phyloP scores from a whole-genome alignment of 345 rosid species.

The Arabidopsis thaliana region TAIR10.1 NC_003075.7:16207501-16208000 shows the following conservation, averaged over 20 bases:
- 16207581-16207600: background rate
- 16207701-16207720: background rate
- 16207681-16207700: background rate
- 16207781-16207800: constrained; percentile 25
- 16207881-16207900: constrained; percentile 32
- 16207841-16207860: constrained; percentile 46
- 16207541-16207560: background rate
- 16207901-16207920: constrained; percentile 14
- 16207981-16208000: constrained; percentile 16
- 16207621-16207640: background rate
- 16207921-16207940: constrained; percentile 19
- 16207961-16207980: constrained; percentile 27
- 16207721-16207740: background rate
- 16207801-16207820: constrained; percentile 47
- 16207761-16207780: background rate
- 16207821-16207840: constrained; percentile 45
- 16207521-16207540: constrained; percentile 52
- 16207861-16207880: constrained; percentile 37
- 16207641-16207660: background rate
- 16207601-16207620: background rate
- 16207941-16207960: background rate
- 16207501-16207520: constrained; percentile 80
- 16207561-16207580: background rate
- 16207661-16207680: background rate
- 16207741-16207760: constrained; percentile 1